Evolutionary conservation across 805 yeast species (phyloP).

Genomic region (Vanderwaltozyma polyspora): DNA sequence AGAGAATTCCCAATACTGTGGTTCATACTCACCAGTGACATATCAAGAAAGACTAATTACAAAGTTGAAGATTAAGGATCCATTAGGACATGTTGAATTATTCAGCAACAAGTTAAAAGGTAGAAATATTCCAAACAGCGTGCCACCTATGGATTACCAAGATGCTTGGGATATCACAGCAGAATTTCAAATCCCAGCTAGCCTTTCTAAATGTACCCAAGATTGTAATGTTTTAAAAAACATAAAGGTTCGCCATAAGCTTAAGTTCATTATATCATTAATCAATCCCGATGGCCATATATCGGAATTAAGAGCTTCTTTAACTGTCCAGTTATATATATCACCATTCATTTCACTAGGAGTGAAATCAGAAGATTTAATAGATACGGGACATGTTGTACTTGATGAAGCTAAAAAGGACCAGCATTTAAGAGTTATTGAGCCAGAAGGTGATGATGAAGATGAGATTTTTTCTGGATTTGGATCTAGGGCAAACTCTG

Average conservation of each 20-base stretch:
- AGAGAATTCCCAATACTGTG: conserved; percentile 56
- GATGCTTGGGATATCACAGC: conserved; percentile 71
- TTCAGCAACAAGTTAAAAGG: conserved; percentile 7
- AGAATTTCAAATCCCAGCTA: conserved; percentile 54
- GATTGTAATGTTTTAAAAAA: conserved; percentile 65
- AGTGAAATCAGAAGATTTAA: conserved; percentile 12
- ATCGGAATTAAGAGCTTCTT: conserved; percentile 81
- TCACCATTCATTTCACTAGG: conserved; percentile 70
- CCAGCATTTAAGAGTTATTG: conserved; percentile 19
- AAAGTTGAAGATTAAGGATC: conserved; percentile 36
- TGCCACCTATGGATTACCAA: conserved; percentile 20
- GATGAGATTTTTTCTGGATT: conserved; percentile 31
- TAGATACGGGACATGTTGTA: conserved; percentile 3
- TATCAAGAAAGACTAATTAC: conserved; percentile 52
- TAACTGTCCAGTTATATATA: conserved; percentile 69
- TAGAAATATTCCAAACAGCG: conserved; percentile 17
- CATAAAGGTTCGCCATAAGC: conserved; percentile 78
- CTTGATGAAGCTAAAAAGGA: background rate
- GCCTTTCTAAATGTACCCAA: conserved; percentile 68
- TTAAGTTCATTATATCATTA: conserved; percentile 69
- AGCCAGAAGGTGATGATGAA: conserved; percentile 58
- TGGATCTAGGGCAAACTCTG: conserved; percentile 21
- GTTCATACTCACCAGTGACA: conserved; percentile 45
- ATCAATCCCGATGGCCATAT: conserved; percentile 86
- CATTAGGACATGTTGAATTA: conserved; percentile 13